Percentiles rank a stretch among this genome's conserved stretches.
These are phyloP conservation scores for Dryadomyces quercivorus DNA, from an alignment of 2,329 filamentous ascomycete genomes.

Conservation along the genomic window DNA sequence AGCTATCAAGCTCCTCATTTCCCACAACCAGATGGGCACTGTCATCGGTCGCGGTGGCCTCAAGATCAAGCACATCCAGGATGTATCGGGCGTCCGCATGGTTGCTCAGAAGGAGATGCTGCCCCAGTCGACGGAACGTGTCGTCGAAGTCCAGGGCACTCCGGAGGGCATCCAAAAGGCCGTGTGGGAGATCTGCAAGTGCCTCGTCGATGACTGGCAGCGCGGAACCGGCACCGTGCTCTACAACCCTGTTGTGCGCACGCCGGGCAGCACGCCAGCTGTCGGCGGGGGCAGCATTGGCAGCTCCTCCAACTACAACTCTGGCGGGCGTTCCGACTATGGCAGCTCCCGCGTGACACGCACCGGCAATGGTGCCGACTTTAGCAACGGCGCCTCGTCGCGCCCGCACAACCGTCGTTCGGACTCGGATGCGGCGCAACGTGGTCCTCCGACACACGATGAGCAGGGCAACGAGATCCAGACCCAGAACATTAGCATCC, in stretches of 20 bases:
- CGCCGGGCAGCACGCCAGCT: conserved; percentile 47
- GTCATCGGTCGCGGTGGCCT: conserved; percentile 94
- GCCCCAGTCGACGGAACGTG: conserved; percentile 93
- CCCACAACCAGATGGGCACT: conserved; percentile 99
- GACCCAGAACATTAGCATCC: conserved; percentile 99
- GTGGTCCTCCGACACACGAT: conserved; percentile 76
- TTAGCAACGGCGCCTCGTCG: conserved; percentile 62
- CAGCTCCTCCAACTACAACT: conserved; percentile 16
- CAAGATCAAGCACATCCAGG: conserved; percentile 99
- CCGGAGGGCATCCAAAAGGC: conserved; percentile 93
- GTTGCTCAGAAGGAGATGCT: conserved; percentile 99
- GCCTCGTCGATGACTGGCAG: conserved; percentile 94
- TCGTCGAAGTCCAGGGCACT: conserved; percentile 92
- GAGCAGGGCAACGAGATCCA: conserved; percentile 97
- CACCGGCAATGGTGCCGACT: conserved; percentile 94
- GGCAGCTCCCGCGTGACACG: conserved; percentile 68
- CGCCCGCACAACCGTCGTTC: conserved; percentile 67
- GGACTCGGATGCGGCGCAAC: conserved; percentile 67
- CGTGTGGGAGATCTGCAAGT: conserved; percentile 98
- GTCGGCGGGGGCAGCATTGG: conserved; percentile 32
- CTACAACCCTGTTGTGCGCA: conserved; percentile 92
- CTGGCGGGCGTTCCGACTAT: conserved; percentile 39
- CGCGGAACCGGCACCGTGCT: conserved; percentile 92
- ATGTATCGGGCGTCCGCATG: conserved; percentile 94
- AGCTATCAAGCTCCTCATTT: conserved; percentile 98